Evolutionary conservation across 108 stramenopile species (phyloP), one percentile per base, ranked within the genome.

Genomic region (Asterionellopsis glacialis): DNA sequence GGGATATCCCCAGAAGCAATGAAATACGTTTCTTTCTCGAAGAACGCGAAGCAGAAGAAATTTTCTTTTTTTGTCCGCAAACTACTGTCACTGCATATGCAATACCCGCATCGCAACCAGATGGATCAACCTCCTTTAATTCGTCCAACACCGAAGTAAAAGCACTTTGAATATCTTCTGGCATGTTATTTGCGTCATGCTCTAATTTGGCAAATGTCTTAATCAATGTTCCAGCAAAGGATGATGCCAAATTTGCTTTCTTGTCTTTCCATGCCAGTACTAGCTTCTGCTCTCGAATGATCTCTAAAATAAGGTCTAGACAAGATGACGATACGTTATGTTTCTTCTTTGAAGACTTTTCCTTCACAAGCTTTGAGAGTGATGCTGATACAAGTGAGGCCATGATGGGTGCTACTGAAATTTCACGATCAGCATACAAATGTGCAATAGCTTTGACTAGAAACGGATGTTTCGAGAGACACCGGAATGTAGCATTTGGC

Each of bases 331-430:
- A 33, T 33, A 33, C 33, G 33, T 33, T 33, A 7, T 33, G 33
- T 33, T 33, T 33, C 33, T 33, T 33, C 7, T 33, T 33, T 5
- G 33, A 33, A 33, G 33, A 33, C 41, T 42, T 51, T 42, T 73
- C 71, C 47, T 59, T 73, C 67, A 69, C 67, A 41, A 76, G 42
- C 58, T 61, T 54, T 1, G 38, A 41, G 44, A 76, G 58, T 0
- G 63, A 67, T 25, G 68, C 71, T 68, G 72, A 65, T 14, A 73
- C 57, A 38, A 76, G 63, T 6, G 75, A 64, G 27, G 70, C 75
- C 28, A 73, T 16, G 15, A 76, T 42, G 5, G 75, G 71, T 23
- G 66, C 57, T 27, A 76, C 42, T 21, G 28, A 16, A 5, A 48
- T 19, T 7, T 48, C 47, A 19, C 47, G 47, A 48, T 48, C 47